Evolutionary conservation across 352 stramenopile species (phyloP), one percentile per base, ranked within the genome.

Genomic region (Phytophthora rubi): DNA sequence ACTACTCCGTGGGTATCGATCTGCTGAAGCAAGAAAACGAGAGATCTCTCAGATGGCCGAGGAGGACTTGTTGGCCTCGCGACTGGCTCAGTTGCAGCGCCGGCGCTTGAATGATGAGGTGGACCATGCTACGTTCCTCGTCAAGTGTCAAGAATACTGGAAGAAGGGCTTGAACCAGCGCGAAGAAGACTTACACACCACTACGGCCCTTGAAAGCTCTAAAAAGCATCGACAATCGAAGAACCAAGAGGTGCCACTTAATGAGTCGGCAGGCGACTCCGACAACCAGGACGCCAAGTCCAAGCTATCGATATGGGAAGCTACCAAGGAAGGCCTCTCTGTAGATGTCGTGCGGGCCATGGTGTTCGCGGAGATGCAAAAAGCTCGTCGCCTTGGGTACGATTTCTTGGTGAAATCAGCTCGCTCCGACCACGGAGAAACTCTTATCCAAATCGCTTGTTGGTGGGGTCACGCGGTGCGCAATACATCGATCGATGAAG

Each of bases 281-380:
- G 54, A 81, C 1, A 57, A 65, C 2, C 42, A 48, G 5, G 76
- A 75, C 9, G 62, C 61, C 26, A 78, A 75, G 6, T 44, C 68
- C 2, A 91, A 88, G 28, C 37, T 91, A 10, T 90, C 83, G 0
- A 89, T 91, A 30, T 93, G 85, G 85, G 85, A 93, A 59, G 83
- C 85, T 7, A 75, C 80, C 1, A 83, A 79, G 53, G 85, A 86
- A 67, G 85, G 85, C 2, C 45, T 74, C 5, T 26, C 76, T 1
- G 79, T 91, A 0, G 79, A 90, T 2, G 64, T 79, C 13, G 66
- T 93, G 45, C 81, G 79, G 18, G 52, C 79, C 3, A 82, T 91
- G 73, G 59, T 91, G 0, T 81, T 78, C 54, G 78, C 74, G 0
- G 85, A 93, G 56, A 86, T 84, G 67, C 83, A 89, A 51, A 91